Percentiles rank a stretch among this genome's conserved stretches.
These are phyloP conservation scores for Ramalina intermedia DNA, from an alignment of 495 filamentous ascomycete genomes.

Conservation along the genomic window DNA sequence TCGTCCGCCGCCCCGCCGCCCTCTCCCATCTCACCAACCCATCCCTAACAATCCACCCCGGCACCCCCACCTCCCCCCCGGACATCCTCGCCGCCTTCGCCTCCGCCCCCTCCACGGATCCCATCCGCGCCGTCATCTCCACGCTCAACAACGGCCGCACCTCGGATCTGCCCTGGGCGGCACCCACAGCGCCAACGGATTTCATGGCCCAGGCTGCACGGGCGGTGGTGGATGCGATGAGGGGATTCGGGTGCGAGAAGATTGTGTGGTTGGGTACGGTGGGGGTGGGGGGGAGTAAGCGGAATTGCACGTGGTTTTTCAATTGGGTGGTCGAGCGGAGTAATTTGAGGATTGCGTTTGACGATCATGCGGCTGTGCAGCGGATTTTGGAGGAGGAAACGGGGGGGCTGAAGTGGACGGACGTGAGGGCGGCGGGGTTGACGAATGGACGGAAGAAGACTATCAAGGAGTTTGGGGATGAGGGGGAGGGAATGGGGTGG, in stretches of 20 bases:
- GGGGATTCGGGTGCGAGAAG: slow-evolving; percentile 18
- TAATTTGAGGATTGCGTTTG: slow-evolving; percentile 18
- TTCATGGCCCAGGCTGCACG: slow-evolving; percentile 16
- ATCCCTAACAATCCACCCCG: slow-evolving; percentile 22
- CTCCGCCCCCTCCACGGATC: background rate
- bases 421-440: slow-evolving; percentile 25
- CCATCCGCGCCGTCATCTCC: slow-evolving; percentile 2
- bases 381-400: background rate
- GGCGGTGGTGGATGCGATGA: slow-evolving; percentile 25
- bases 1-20: slow-evolving; percentile 24
- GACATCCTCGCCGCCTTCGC: slow-evolving; percentile 24
- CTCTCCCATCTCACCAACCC: slow-evolving; percentile 5
- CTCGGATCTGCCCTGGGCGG: slow-evolving; percentile 5
- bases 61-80: slow-evolving; percentile 23
- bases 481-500: slow-evolving; percentile 15
- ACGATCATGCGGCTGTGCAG: slow-evolving; percentile 19
- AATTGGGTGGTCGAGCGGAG: slow-evolving; percentile 20
- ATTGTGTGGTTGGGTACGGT: slow-evolving; percentile 26
- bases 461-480: slow-evolving; percentile 22
- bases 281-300: slow-evolving; percentile 21
- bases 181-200: background rate
- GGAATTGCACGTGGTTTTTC: slow-evolving; percentile 21
- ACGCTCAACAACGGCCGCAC: slow-evolving; percentile 4
- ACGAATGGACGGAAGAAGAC: slow-evolving; percentile 17
- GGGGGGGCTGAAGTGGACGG: slow-evolving; percentile 18